Base-by-base conservation (phyloP, 345 rosid genomes). In the Bruguiera parviflora region DNA sequence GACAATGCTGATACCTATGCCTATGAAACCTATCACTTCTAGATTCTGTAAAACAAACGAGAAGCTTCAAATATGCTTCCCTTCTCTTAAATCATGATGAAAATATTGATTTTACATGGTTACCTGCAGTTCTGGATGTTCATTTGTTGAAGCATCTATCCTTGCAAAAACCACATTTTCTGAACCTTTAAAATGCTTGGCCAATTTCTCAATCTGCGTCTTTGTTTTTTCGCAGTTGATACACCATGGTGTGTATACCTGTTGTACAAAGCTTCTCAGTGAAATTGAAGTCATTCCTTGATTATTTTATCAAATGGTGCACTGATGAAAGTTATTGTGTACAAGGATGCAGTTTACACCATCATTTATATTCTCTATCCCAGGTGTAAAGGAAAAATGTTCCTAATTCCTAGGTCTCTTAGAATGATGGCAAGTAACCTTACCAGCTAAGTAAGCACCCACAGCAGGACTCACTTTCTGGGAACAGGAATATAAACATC, bases 241-340 rank as follows among this genome's bases (percentile, higher is more conserved):
- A 83, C 94, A 91, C 97, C 97, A 93, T n/a, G 97, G 92, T 6
- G 90, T 84, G 68, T 86, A 73, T n/a, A 93, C 87, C 93, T 91
- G 71, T 73, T 43, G 49, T 43, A 57, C 32, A 51, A 63, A 8
- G n/a, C 21, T 24, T 65, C 52, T 73, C 47, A 61, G 31, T 5
- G 20, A 27, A 43, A 43, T 43, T 13, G 49, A 43, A 43, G 49
- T 43, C 49, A 43, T 43, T 43, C 49, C 49, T 43, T 13, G 49
- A 43, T 18, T 19, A 43, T 3, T 13, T 43, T 43, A 2, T 43
- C 5, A 13, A 43, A 43, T 43, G 49, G 4, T 4, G 4, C 4
- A 1, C 16, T 13, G 5, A 15, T 3, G 49, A 3, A 43, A 43
- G 49, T 43, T 43, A 19, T 5, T 3, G 15, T 43, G 49, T 43